These are phyloP conservation scores for Chlamydomonas applanata DNA, from an alignment of 139 green algal genomes.

Conservation along the genomic window DNA sequence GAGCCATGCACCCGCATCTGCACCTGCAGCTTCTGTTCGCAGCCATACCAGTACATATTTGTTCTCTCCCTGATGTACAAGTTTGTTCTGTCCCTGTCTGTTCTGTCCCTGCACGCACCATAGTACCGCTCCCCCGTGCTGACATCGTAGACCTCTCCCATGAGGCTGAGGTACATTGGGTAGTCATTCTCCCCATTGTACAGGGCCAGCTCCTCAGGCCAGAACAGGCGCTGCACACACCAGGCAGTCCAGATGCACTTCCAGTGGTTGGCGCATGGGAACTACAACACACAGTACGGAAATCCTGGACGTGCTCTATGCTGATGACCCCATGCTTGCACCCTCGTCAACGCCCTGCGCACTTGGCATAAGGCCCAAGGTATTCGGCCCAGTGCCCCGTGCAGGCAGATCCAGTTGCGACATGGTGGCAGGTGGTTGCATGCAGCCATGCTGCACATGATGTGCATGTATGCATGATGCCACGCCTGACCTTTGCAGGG, in stretches of 20 bases:
- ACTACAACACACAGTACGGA: too few species aligned
- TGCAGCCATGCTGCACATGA: too few species aligned
- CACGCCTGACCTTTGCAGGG: too few species aligned
- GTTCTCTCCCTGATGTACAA: not conserved
- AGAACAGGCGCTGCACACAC: conserved; percentile 47
- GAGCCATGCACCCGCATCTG: not conserved
- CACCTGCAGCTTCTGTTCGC: not conserved
- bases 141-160: conserved; percentile 78
- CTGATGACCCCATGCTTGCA: too few species aligned
- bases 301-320: too few species aligned
- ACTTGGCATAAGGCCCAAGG: too few species aligned
- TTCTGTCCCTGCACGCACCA: conserved; percentile 7
- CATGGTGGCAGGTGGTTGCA: too few species aligned
- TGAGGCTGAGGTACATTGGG: conserved; percentile 53
- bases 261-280: too few species aligned
- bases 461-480: too few species aligned
- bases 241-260: not conserved
- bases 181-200: conserved; percentile 36
- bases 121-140: conserved; percentile 30
- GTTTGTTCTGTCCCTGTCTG: not conserved
- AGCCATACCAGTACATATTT: not conserved
- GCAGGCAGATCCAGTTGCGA: too few species aligned
- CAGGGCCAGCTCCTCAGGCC: conserved; percentile 35
- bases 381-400: too few species aligned
- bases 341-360: too few species aligned